Conservation (phyloP, 2,329 filamentous ascomycete species). For the Fusarium sp. region DNA sequence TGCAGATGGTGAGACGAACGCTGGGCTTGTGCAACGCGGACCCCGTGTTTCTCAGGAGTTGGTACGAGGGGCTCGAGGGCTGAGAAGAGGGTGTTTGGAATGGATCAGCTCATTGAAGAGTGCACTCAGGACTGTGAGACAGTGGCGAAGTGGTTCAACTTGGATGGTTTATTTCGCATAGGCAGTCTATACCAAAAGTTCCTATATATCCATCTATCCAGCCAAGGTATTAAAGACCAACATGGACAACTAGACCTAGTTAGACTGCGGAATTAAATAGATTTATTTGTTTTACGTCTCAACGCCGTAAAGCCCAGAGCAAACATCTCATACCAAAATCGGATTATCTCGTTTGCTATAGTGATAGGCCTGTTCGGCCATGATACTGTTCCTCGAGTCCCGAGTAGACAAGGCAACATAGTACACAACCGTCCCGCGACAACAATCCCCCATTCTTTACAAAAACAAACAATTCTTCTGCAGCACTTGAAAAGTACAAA, state of each 20-base stretch:
- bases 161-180: no score
- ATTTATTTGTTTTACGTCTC: neutral
- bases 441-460: slow-evolving; percentile 16
- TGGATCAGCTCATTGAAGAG: slow-evolving; percentile 4
- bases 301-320: neutral
- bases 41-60: slow-evolving; percentile 2
- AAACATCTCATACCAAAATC: neutral
- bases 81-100: neutral
- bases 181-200: neutral
- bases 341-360: neutral
- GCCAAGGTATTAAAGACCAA: neutral
- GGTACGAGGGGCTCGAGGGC: neutral
- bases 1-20: slow-evolving; percentile 34
- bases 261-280: neutral
- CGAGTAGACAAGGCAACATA: neutral
- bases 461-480: slow-evolving; percentile 10
- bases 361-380: neutral
- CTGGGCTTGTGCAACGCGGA: slow-evolving; percentile 22
- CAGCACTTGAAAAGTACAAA: slow-evolving; percentile 1
- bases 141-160: neutral
- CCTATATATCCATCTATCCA: no score
- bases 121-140: slow-evolving; percentile 1
- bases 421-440: slow-evolving; percentile 14
- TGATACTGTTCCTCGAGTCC: neutral
- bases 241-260: no score